Percentiles rank a stretch among this genome's conserved stretches.
Conservation (phyloP, 192 early-diverging fungal genomes). For the Geranomyces michiganensis region DNA sequence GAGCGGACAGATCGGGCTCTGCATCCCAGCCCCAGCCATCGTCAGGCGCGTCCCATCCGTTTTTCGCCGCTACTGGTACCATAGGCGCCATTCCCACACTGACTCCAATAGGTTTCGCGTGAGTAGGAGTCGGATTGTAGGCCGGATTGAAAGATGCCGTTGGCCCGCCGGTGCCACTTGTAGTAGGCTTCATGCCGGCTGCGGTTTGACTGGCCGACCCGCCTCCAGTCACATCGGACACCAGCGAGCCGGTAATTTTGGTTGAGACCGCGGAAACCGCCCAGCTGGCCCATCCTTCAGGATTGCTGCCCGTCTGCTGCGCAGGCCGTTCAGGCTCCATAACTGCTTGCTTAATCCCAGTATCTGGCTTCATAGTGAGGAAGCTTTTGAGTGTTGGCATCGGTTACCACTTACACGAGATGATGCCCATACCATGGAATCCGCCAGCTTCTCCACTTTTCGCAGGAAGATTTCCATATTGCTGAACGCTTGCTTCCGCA, state of each 20-base stretch:
- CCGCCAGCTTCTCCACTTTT: constrained; percentile 67
- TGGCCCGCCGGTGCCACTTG: neutral
- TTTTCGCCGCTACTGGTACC: constrained; percentile 6
- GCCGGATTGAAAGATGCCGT: neutral
- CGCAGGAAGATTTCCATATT: constrained; percentile 70
- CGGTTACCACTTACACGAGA: too few species aligned
- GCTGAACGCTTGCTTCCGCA: constrained; percentile 83
- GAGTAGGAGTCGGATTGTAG: neutral
- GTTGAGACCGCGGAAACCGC: constrained; percentile 68
- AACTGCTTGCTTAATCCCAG: constrained; percentile 17
- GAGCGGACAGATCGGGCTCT: neutral
- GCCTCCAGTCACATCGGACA: too few species aligned
- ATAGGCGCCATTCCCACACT: constrained; percentile 15
- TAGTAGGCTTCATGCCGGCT: too few species aligned
- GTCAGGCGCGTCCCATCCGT: constrained; percentile 25
- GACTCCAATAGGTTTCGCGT: constrained; percentile 5
- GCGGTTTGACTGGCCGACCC: too few species aligned
- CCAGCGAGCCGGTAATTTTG: constrained; percentile 17
- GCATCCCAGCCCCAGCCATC: constrained; percentile 32
- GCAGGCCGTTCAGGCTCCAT: constrained; percentile 22
- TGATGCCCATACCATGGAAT: constrained; percentile 72
- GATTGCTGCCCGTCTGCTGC: constrained; percentile 33
- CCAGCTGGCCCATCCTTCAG: constrained; percentile 86
- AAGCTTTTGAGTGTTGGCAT: too few species aligned
- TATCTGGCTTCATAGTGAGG: constrained; percentile 30